Conservation (phyloP, 768 basidiomycete genomes). For the Strobilomyces confusus region DNA sequence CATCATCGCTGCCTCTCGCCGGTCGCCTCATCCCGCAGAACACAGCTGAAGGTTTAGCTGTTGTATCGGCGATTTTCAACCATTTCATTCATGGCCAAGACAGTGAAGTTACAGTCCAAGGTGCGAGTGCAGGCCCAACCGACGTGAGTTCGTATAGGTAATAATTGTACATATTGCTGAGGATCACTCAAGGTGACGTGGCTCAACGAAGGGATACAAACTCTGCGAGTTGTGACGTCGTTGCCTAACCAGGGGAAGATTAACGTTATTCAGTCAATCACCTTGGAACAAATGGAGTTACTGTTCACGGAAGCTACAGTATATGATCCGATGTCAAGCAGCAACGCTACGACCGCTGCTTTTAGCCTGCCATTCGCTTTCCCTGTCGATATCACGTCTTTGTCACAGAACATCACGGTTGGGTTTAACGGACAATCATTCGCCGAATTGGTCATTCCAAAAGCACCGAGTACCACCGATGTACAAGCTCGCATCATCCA, state of each 20-base stretch:
- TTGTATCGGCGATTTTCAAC: conserved; percentile 65
- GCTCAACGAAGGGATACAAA: conserved; percentile 69
- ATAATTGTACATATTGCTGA: conserved; percentile 2
- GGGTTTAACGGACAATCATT: conserved; percentile 51
- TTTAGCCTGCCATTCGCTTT: conserved; percentile 70
- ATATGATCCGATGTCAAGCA: conserved; percentile 56
- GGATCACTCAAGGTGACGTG: conserved; percentile 50
- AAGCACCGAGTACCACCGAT: conserved; percentile 54
- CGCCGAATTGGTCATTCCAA: conserved; percentile 57
- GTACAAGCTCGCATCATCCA: conserved; percentile 59
- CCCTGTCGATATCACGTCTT: conserved; percentile 59
- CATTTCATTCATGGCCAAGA: conserved; percentile 66
- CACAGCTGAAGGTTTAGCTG: conserved; percentile 46
- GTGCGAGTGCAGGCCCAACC: conserved; percentile 52
- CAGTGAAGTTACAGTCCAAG: conserved; percentile 55
- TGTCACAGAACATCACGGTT: conserved; percentile 57
- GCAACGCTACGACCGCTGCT: conserved; percentile 54
- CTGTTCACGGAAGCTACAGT: conserved; percentile 55
- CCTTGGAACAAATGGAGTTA: conserved; percentile 54
- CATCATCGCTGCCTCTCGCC: conserved; percentile 47
- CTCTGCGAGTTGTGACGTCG: conserved; percentile 51
- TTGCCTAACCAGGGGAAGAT: conserved; percentile 62
- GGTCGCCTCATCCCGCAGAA: conserved; percentile 66
- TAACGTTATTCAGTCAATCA: conserved; percentile 61
- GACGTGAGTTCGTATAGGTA: conserved; percentile 38